phyloP scores from a whole-genome alignment of 257 asterid species.

The Gynochthodes officinalis region DNA sequence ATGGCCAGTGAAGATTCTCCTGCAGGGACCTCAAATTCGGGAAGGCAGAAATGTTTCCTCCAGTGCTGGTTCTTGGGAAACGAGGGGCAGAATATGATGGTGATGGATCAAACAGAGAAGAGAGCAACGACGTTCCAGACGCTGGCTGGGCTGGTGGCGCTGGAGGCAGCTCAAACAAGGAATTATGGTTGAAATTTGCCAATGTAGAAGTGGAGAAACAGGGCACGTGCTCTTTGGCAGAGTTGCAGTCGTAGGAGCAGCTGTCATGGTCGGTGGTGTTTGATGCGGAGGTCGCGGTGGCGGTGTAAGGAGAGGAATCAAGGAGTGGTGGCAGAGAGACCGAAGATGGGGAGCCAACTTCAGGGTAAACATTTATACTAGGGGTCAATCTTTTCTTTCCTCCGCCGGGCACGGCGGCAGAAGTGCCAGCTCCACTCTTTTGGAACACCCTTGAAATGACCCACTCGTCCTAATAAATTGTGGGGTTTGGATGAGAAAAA shows the following conservation, averaged over 20 bases:
- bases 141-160: conserved; percentile 14
- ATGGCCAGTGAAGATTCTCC: conserved; percentile 59
- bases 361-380: conserved; percentile 28
- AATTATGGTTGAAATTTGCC: conserved; percentile 36
- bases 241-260: conserved; percentile 45
- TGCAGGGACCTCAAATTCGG: conserved; percentile 66
- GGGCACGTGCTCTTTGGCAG: conserved; percentile 95
- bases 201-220: conserved; percentile 85
- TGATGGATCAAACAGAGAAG: conserved; percentile 19
- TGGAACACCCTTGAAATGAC: conserved; percentile 84
- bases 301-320: conserved; percentile 38
- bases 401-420: conserved; percentile 26
- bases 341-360: conserved; percentile 67
- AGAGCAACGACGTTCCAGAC: conserved; percentile 14
- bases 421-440: conserved; percentile 39
- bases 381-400: conserved; percentile 41
- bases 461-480: conserved; percentile 84
- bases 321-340: conserved; percentile 79
- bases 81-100: conserved; percentile 29
- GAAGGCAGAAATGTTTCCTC: conserved; percentile 24
- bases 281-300: conserved; percentile 40
- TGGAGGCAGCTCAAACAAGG: conserved; percentile 34
- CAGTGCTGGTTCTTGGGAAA: conserved; percentile 30
- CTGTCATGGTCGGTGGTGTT: conserved; percentile 38
- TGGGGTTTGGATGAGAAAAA: neutral